phyloP scores from a whole-genome alignment of 176 grass and related monocot genomes.

The Cenchrus americanus region DNA sequence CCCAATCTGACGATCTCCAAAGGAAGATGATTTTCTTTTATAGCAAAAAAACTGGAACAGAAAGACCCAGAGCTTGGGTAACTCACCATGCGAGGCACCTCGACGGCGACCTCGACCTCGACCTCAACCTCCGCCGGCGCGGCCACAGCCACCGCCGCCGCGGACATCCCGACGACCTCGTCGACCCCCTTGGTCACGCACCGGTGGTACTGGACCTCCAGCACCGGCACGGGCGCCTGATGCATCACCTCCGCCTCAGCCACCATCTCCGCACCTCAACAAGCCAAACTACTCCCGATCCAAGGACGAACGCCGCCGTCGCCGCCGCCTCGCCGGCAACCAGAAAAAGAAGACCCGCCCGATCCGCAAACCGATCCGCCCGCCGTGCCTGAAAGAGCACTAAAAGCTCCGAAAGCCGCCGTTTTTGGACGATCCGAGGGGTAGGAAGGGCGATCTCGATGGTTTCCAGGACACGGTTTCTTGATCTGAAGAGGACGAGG shows the following conservation, averaged over 20 bases:
- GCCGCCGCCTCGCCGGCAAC: conserved; percentile 11
- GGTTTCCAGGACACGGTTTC: conserved; percentile 56
- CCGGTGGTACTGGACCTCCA: conserved; percentile 55
- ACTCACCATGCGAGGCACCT: conserved; percentile 64
- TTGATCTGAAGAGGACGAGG: conserved; percentile 50
- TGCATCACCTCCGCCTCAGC: conserved; percentile 85
- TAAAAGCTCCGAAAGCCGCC: not conserved
- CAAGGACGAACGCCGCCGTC: not conserved
- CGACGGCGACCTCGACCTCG: conserved; percentile 49
- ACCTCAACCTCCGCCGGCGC: conserved; percentile 40
- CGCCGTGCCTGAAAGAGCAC: not conserved
- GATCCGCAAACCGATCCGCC: conserved; percentile 25
- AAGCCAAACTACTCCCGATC: conserved; percentile 18
- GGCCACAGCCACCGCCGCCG: conserved; percentile 24
- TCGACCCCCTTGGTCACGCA: conserved; percentile 49
- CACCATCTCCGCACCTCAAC: conserved; percentile 61
- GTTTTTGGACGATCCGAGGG: conserved; percentile 30
- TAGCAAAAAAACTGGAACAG: not conserved
- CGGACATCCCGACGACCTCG: conserved; percentile 52
- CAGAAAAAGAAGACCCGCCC: conserved; percentile 3
- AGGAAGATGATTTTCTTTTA: not conserved
- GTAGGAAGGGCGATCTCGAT: conserved; percentile 20
- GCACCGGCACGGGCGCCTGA: conserved; percentile 48
- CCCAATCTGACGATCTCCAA: not conserved
- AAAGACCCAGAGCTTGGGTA: conserved; percentile 4